Conservation (phyloP, 805 yeast genomes). For the Saccharomycopsis microspora region DNA sequence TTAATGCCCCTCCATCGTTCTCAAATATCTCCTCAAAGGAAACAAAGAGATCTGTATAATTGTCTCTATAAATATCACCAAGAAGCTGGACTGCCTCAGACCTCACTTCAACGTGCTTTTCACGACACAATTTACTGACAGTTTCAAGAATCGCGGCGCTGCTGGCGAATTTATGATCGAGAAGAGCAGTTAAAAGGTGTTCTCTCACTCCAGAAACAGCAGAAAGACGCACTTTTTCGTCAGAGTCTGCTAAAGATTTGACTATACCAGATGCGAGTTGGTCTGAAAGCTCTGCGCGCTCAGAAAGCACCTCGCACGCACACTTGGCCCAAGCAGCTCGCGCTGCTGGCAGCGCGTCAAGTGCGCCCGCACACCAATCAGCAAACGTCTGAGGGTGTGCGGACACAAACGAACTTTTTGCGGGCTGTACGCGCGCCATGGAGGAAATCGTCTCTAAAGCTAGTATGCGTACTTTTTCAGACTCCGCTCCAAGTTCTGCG, state of each 20-base stretch:
- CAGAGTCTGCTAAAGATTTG: slow-evolving; percentile 64
- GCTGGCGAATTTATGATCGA: slow-evolving; percentile 37
- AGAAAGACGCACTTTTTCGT: slow-evolving; percentile 56
- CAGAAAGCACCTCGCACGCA: slow-evolving; percentile 34
- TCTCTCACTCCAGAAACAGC: slow-evolving; percentile 43
- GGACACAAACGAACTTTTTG: slow-evolving; percentile 45
- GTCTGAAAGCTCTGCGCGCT: slow-evolving; percentile 32
- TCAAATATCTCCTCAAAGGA: slow-evolving; percentile 18
- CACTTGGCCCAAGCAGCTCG: slow-evolving; percentile 62
- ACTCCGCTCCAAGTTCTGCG: slow-evolving; percentile 68
- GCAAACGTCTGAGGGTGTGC: slow-evolving; percentile 50
- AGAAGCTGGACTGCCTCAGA: slow-evolving; percentile 42
- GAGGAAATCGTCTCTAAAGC: slow-evolving; percentile 69
- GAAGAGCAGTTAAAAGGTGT: slow-evolving; percentile 30
- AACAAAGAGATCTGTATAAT: slow-evolving; percentile 39
- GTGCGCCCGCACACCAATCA: slow-evolving; percentile 64
- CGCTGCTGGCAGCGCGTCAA: slow-evolving; percentile 56
- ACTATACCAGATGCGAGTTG: slow-evolving; percentile 49
- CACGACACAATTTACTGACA: slow-evolving; percentile 56
- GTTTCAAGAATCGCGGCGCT: slow-evolving; percentile 35
- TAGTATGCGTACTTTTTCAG: slow-evolving; percentile 45
- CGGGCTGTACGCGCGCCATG: slow-evolving; percentile 38
- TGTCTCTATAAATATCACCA: too few species aligned
- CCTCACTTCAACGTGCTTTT: slow-evolving; percentile 56
- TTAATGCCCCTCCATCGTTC: slow-evolving; percentile 12